Percentiles rank a stretch among this genome's conserved stretches.
These are phyloP conservation scores for Aureobasidium sp. DNA, from an alignment of 2,329 filamentous ascomycete genomes.

Conservation along the genomic window DNA sequence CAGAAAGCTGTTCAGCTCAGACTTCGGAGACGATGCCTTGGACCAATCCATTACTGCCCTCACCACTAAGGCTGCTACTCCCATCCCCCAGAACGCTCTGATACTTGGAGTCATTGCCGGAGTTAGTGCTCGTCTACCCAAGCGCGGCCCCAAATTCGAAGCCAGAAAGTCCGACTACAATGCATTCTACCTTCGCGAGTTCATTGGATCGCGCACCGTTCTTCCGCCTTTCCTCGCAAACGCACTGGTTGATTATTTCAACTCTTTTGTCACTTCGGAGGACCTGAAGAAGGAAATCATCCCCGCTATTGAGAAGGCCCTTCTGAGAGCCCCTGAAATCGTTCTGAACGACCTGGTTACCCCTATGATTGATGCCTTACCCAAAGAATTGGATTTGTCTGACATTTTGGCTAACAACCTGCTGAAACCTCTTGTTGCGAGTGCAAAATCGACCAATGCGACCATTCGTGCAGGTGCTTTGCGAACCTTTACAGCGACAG, in stretches of 20 bases:
- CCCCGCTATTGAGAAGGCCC: conserved; percentile 77
- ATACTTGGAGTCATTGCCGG: conserved; percentile 82
- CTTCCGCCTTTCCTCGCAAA: conserved; percentile 66
- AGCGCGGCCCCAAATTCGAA: conserved; percentile 56
- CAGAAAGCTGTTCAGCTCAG: conserved; percentile 61
- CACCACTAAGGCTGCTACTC: conserved; percentile 58
- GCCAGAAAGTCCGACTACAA: conserved; percentile 65
- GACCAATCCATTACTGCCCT: conserved; percentile 58
- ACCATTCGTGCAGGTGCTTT: conserved; percentile 69
- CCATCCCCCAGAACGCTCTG: conserved; percentile 63
- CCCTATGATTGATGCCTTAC: conserved; percentile 64
- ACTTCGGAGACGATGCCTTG: conserved; percentile 55
- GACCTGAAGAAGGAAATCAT: conserved; percentile 71
- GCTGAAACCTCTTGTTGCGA: conserved; percentile 80
- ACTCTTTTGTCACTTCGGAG: conserved; percentile 61
- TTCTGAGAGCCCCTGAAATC: conserved; percentile 84
- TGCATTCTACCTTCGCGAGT: conserved; percentile 76
- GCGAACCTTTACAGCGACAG: conserved; percentile 64
- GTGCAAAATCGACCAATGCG: conserved; percentile 82
- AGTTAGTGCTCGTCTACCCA: conserved; percentile 66
- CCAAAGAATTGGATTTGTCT: conserved; percentile 68
- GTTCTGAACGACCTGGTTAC: conserved; percentile 73
- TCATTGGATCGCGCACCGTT: conserved; percentile 68
- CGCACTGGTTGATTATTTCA: conserved; percentile 76
- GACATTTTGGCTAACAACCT: conserved; percentile 63